Evolutionary conservation across 345 rosid genomes (phyloP), one percentile per base, ranked within the genome.

Genomic region (Eucalyptus sp.): DNA sequence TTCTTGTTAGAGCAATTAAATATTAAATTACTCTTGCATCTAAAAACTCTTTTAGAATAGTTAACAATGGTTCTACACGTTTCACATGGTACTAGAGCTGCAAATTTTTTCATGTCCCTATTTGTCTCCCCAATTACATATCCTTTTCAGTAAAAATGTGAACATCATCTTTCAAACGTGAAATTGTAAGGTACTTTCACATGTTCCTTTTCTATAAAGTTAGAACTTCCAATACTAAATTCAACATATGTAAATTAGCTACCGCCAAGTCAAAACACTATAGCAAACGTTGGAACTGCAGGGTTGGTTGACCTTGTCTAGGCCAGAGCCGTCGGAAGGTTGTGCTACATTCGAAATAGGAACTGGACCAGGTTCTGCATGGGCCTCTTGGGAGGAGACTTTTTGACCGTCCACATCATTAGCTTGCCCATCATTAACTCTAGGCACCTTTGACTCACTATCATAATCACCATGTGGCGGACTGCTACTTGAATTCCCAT

Each of bases 391-490:
- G 25, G 60, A 54, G 60, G 60, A 50, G 68, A 88, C 71, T 44
- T 91, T 93, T 91, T 92, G 92, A 64, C 27, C 90, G 50, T 37
- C 89, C 51, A 84, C 79, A 58, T 68, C 76, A 88, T 87, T 95
- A 64, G 76, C 89, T 88, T 89, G 94, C 86, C 84, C 58, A n/a
- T 68, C 89, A 90, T 90, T 92, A 15, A 84, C 83, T 89, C 88
- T 91, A 46, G 87, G 87, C 86, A 84, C 66, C 90, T 91, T 96
- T 86, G 91, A 83, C 76, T 90, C 91, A 86, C 89, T 89, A 86
- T 90, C 89, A 90, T 91, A 86, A 88, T 94, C 96, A 83, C 95
- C 95, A 93, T 93, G 93, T 50, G 92, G 89, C 80, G 80, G 64
- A 66, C 86, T 87, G 49, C 76, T 90, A 54, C 92, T 92, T 86